phyloP scores from a whole-genome alignment of 2,329 filamentous ascomycete genomes.

The Diaporthe ampelina region DNA sequence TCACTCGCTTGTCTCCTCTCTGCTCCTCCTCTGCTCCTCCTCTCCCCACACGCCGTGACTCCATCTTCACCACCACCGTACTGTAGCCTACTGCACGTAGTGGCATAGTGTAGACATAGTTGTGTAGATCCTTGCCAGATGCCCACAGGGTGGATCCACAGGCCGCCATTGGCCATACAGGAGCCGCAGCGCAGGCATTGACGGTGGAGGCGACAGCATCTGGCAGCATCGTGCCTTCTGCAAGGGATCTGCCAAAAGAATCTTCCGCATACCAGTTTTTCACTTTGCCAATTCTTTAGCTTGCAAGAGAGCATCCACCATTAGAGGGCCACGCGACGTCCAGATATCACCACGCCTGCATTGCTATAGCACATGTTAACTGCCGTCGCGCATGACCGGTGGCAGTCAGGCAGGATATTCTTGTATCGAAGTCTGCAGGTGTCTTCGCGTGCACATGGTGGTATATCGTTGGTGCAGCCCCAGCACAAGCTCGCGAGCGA shows the following conservation, averaged over 20 bases:
- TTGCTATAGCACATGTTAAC: background rate
- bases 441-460: background rate
- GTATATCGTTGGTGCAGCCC: background rate
- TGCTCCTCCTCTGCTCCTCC: background rate
- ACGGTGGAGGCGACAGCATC: background rate
- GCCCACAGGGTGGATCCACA: background rate
- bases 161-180: slow-evolving; percentile 1
- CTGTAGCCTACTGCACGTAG: background rate
- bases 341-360: slow-evolving; percentile 2
- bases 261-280: background rate
- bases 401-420: slow-evolving; percentile 4
- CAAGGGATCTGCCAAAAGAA: slow-evolving; percentile 15
- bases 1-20: background rate
- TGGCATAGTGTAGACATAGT: background rate
- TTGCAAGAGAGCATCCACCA: background rate
- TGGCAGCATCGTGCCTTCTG: slow-evolving; percentile 30
- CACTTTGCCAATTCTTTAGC: slow-evolving; percentile 12
- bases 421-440: background rate
- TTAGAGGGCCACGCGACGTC: background rate
- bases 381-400: slow-evolving; percentile 13
- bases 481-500: background rate
- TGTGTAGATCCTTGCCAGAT: background rate
- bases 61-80: background rate
- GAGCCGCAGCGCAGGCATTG: background rate
- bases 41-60: slow-evolving; percentile 3